A percentile compares a stretch with the other conserved stretches of the same genome.
Conservation (phyloP, 768 basidiomycete genomes). For the Mycena rosella region DNA sequence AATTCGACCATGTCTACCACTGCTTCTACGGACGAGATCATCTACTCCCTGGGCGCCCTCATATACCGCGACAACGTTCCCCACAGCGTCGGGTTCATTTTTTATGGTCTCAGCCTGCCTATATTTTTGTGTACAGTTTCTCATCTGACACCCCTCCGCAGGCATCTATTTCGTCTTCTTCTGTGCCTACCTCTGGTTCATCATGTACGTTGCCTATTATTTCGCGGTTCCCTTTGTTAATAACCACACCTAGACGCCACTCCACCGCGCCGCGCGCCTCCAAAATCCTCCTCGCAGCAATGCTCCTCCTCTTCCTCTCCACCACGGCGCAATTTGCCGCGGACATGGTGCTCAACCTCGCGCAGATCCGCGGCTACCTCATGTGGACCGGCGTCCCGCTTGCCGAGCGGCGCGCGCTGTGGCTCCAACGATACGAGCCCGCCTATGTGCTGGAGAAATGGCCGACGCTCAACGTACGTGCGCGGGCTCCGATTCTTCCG, state of each 20-base stretch:
- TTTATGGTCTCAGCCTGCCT: slow-evolving; percentile 8
- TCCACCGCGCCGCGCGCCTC: too few species aligned
- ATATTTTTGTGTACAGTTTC: not conserved
- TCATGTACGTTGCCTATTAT: not conserved
- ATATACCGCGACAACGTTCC: slow-evolving; percentile 17
- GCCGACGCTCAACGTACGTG: not conserved
- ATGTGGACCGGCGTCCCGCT: slow-evolving; percentile 16
- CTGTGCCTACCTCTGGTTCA: slow-evolving; percentile 13
- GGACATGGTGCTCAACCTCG: slow-evolving; percentile 16
- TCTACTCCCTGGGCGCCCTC: slow-evolving; percentile 6
- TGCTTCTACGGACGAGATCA: slow-evolving; percentile 2
- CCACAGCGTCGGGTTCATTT: slow-evolving; percentile 18
- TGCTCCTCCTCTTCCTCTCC: slow-evolving; percentile 29
- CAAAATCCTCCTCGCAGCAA: slow-evolving; percentile 7
- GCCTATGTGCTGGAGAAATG: not conserved
- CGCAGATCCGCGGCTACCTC: slow-evolving; percentile 15
- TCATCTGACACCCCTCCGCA: not conserved
- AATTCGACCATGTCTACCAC: too few species aligned
- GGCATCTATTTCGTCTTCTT: slow-evolving; percentile 29
- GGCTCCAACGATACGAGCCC: not conserved
- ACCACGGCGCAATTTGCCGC: slow-evolving; percentile 19
- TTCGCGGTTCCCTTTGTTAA: not conserved
- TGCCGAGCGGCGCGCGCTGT: slow-evolving; percentile 1
- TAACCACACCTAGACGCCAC: too few species aligned
- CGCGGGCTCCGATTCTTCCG: not conserved